Percentiles rank a stretch among this genome's conserved stretches.
These are phyloP conservation scores for Astrephomene gubernaculifera DNA, from an alignment of 139 green algal genomes.

Conservation along the genomic window DNA sequence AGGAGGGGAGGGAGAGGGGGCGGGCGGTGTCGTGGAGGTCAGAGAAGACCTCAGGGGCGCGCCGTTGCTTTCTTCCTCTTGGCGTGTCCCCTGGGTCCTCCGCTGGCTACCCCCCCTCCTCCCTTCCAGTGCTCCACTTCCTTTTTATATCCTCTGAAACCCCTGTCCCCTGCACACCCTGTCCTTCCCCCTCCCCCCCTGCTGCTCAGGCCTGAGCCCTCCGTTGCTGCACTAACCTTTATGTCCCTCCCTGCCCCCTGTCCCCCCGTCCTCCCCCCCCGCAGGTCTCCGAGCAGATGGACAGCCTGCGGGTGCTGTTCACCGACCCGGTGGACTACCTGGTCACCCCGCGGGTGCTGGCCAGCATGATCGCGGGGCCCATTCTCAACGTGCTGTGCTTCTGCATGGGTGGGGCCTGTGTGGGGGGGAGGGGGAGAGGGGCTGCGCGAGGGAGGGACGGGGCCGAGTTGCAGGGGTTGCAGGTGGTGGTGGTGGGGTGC, in stretches of 20 bases:
- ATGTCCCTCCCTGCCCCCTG: too few species aligned
- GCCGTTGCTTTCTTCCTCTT: too few species aligned
- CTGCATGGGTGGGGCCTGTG: slow-evolving; percentile 92
- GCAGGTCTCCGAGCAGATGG: slow-evolving; percentile 98
- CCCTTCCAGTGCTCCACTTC: too few species aligned
- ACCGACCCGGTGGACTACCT: slow-evolving; percentile 99
- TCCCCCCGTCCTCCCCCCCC: neutral
- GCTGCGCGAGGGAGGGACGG: neutral
- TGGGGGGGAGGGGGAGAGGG: slow-evolving; percentile 4
- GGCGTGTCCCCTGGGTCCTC: too few species aligned
- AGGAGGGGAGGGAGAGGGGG: neutral
- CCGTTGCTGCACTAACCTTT: too few species aligned
- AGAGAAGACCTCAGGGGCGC: too few species aligned
- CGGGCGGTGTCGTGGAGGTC: too few species aligned
- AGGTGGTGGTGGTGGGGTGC: neutral
- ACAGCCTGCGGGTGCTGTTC: slow-evolving; percentile 94
- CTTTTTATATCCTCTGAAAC: too few species aligned
- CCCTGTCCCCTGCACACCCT: too few species aligned
- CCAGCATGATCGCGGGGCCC: slow-evolving; percentile 92
- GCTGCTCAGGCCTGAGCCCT: too few species aligned
- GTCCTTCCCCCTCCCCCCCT: too few species aligned
- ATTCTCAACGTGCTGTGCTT: slow-evolving; percentile 98
- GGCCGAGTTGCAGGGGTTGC: neutral
- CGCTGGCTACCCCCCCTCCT: too few species aligned
- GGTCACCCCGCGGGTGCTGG: slow-evolving; percentile 93